Percentiles rank a stretch among this genome's conserved stretches.
phyloP scores from a whole-genome alignment of 139 green algal species.

The Tetraselmis chui region DNA sequence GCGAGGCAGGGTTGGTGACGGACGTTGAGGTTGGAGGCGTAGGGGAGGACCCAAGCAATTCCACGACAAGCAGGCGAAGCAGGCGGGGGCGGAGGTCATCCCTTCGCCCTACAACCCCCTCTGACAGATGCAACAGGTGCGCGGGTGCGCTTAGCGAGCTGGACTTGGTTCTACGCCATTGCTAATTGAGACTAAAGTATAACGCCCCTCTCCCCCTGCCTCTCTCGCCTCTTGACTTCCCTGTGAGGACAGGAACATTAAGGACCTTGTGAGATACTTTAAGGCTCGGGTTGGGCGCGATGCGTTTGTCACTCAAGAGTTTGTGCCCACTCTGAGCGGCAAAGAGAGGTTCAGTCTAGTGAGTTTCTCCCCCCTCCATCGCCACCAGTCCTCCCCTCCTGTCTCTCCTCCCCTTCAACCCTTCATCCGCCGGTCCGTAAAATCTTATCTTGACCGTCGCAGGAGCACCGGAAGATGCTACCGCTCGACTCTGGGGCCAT shows the following conservation, averaged over 20 bases:
- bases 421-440: too few relatives aligned
- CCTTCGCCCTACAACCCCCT: background rate
- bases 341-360: background rate
- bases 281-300: background rate
- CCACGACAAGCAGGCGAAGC: background rate
- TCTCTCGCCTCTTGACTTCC: background rate
- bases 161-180: too few relatives aligned
- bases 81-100: background rate
- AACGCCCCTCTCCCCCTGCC: background rate
- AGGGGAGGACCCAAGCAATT: background rate
- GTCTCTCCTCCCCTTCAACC: too few relatives aligned
- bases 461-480: background rate
- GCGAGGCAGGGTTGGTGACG: too few relatives aligned
- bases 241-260: background rate
- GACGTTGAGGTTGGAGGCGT: background rate
- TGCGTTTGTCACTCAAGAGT: background rate
- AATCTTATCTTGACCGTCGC: too few relatives aligned
- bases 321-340: background rate
- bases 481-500: background rate
- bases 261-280: background rate
- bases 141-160: too few relatives aligned
- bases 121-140: background rate
- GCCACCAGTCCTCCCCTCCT: too few relatives aligned
- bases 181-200: too few relatives aligned
- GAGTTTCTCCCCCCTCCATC: background rate